Conservation (phyloP, 257 asterid species). For the Solanum pennellii region DNA sequence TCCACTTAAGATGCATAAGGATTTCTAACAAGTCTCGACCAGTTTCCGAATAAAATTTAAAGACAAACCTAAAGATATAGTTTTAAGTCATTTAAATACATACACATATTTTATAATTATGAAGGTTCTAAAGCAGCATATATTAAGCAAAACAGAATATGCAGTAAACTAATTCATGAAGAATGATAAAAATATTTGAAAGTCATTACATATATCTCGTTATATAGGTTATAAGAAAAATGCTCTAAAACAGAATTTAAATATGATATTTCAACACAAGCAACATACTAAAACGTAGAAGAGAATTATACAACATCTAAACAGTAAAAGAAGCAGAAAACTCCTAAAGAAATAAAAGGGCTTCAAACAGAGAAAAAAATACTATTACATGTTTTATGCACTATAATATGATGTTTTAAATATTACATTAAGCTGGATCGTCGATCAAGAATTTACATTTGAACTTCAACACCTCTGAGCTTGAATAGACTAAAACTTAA, state of each 20-base stretch:
- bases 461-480: background rate
- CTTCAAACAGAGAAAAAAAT: background rate
- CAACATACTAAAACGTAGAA: background rate
- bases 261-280: background rate
- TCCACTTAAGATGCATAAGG: background rate
- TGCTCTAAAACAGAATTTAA: background rate
- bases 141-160: too few species aligned
- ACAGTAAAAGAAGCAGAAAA: too few species aligned
- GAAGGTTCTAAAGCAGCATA: background rate
- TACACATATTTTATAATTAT: too few species aligned
- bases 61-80: too few species aligned
- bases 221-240: background rate
- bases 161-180: background rate
- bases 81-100: too few species aligned
- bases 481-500: background rate
- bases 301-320: background rate
- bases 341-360: background rate
- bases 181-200: too few species aligned
- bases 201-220: background rate
- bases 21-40: background rate
- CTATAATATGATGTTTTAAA: too few species aligned
- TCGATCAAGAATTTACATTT: background rate
- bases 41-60: background rate
- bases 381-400: too few species aligned
- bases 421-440: background rate